phyloP scores from a whole-genome alignment of 1,284 basidiomycete species.

The Agaricales sp. region DNA sequence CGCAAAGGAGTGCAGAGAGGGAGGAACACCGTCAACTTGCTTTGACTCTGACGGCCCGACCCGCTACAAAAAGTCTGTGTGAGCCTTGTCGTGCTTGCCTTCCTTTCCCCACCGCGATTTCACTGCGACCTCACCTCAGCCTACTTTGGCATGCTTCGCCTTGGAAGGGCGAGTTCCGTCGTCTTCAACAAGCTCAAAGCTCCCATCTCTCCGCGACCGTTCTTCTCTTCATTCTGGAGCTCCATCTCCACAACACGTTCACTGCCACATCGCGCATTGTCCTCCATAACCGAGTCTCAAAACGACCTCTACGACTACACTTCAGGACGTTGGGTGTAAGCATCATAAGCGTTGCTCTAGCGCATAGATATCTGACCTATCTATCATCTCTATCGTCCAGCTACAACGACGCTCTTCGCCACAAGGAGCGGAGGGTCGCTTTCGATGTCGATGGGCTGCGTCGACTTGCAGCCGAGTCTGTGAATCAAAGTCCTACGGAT shows the following conservation, averaged over 20 bases:
- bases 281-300: constrained; percentile 18
- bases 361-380: constrained; percentile 18
- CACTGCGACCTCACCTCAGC: no score
- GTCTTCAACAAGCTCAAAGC: no score
- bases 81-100: no score
- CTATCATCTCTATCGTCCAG: constrained; percentile 20
- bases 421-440: constrained; percentile 27
- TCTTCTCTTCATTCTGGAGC: no score
- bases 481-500: constrained; percentile 21
- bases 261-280: constrained; percentile 21
- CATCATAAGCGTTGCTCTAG: constrained; percentile 19
- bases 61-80: no score
- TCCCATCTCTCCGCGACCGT: no score
- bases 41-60: no score
- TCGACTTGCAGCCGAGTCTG: constrained; percentile 29
- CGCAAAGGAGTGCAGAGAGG: no score
- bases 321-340: constrained; percentile 33
- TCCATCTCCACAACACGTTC: not conserved
- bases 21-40: no score
- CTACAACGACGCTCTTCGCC: constrained; percentile 32
- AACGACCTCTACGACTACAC: constrained; percentile 31
- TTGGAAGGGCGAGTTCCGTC: no score
- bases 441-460: constrained; percentile 31
- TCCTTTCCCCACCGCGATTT: no score
- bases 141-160: no score